phyloP scores from a whole-genome alignment of 441 rosid species.

The Pelargonium fulgidum region DNA sequence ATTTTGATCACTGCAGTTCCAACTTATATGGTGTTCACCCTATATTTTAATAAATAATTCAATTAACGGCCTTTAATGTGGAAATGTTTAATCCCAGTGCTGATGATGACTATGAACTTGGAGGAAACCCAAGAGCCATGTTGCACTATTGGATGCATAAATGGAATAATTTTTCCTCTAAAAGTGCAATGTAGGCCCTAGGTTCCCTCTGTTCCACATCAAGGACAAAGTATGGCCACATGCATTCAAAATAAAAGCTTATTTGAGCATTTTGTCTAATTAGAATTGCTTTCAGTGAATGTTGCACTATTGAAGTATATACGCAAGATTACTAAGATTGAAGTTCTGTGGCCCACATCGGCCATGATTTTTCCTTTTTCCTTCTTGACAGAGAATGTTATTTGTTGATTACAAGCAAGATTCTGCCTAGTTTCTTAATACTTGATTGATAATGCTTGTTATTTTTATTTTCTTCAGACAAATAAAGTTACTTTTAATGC shows the following conservation, averaged over 20 bases:
- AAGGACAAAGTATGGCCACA: not conserved
- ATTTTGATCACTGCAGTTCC: not conserved
- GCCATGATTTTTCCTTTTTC: not conserved
- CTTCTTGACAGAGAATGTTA: not conserved
- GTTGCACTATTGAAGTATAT: not conserved
- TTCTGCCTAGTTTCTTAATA: not conserved
- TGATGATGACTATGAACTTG: not conserved
- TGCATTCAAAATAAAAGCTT: not conserved
- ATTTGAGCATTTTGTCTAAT: not conserved
- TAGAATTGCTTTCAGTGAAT: not conserved
- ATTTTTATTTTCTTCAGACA: constrained; percentile 1
- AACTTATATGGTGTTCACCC: not conserved
- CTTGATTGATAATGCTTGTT: not conserved
- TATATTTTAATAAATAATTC: not conserved
- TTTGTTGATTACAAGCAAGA: not conserved
- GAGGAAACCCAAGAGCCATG: not conserved
- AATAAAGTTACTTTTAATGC: constrained; percentile 9
- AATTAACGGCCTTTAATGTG: not conserved
- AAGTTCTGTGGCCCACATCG: not conserved
- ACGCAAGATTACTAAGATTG: not conserved
- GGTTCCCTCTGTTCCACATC: constrained; percentile 3
- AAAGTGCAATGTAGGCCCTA: not conserved
- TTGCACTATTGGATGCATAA: not conserved
- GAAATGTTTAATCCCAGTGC: not conserved
- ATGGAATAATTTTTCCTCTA: not conserved